These are phyloP conservation scores for Extremus antarcticus DNA, from an alignment of 495 filamentous ascomycete genomes.

Conservation along the genomic window DNA sequence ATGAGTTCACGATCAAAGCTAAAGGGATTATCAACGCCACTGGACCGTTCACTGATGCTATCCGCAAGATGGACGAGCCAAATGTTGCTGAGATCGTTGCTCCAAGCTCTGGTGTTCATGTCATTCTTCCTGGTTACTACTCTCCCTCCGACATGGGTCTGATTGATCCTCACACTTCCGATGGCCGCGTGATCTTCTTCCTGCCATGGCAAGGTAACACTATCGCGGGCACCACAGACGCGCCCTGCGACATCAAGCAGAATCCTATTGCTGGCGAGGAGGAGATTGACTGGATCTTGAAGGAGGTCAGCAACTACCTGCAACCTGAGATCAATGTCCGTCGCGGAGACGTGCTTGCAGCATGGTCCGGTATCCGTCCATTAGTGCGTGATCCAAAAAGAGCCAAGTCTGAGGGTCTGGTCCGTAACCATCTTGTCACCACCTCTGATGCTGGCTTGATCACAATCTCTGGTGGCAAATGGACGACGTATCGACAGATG, in stretches of 20 bases:
- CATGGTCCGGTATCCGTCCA: conserved; percentile 91
- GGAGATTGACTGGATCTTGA: conserved; percentile 94
- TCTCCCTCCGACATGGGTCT: conserved; percentile 91
- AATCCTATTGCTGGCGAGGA: conserved; percentile 84
- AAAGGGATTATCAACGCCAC: conserved; percentile 93
- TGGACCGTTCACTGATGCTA: conserved; percentile 87
- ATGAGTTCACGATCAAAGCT: conserved; percentile 66
- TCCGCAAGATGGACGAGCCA: conserved; percentile 80
- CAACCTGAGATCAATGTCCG: conserved; percentile 89
- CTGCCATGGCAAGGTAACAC: conserved; percentile 99
- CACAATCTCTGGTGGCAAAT: conserved; percentile 95
- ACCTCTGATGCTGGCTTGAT: conserved; percentile 76
- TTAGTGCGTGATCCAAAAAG: conserved; percentile 91
- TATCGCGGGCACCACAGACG: conserved; percentile 93
- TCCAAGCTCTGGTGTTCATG: conserved; percentile 85
- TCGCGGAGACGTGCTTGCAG: conserved; percentile 86
- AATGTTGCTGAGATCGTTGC: conserved; percentile 76
- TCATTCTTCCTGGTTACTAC: conserved; percentile 93
- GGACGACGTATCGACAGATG: conserved; percentile 99
- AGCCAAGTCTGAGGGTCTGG: conserved; percentile 85
- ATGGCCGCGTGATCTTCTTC: conserved; percentile 98
- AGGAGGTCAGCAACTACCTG: conserved; percentile 80
- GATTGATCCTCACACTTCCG: conserved; percentile 88
- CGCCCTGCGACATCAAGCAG: conserved; percentile 64
- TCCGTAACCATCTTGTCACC: conserved; percentile 89